Conservation (phyloP, 352 stramenopile species). For the Phytophthora brassicae region DNA sequence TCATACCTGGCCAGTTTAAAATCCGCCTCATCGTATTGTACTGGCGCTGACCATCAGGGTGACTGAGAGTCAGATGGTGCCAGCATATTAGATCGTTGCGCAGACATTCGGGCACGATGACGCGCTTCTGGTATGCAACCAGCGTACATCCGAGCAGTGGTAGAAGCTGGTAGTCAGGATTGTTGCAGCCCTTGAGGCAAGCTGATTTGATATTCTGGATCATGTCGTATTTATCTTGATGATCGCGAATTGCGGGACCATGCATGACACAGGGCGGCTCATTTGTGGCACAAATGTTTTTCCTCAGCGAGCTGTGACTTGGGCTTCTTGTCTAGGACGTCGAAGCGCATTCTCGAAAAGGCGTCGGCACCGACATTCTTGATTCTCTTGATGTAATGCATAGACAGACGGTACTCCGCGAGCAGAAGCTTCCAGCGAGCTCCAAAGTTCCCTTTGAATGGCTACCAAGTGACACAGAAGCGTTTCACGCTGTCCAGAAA, state of each 20-base stretch:
- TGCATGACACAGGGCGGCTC: not conserved
- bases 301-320: not conserved
- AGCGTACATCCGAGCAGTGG: not conserved
- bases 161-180: slow-evolving; percentile 8
- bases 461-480: not conserved
- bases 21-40: not conserved
- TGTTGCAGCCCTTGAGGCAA: no score
- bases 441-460: no score
- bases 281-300: not conserved
- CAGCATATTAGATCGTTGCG: not conserved
- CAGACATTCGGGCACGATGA: not conserved
- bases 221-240: no score
- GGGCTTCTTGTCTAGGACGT: no score
- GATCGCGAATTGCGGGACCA: no score
- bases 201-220: not conserved
- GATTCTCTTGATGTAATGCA: not conserved
- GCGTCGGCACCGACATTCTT: not conserved
- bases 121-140: slow-evolving; percentile 6
- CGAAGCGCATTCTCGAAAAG: not conserved
- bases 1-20: slow-evolving; percentile 12
- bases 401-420: not conserved
- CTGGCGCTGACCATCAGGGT: slow-evolving; percentile 4
- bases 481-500: no score
- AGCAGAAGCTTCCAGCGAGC: slow-evolving; percentile 5
- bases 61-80: slow-evolving; percentile 11